Evolutionary conservation across 78 protist genomes (phyloP), one percentile per base, ranked within the genome.

Genomic region (Chrysochromulina tobinii): DNA sequence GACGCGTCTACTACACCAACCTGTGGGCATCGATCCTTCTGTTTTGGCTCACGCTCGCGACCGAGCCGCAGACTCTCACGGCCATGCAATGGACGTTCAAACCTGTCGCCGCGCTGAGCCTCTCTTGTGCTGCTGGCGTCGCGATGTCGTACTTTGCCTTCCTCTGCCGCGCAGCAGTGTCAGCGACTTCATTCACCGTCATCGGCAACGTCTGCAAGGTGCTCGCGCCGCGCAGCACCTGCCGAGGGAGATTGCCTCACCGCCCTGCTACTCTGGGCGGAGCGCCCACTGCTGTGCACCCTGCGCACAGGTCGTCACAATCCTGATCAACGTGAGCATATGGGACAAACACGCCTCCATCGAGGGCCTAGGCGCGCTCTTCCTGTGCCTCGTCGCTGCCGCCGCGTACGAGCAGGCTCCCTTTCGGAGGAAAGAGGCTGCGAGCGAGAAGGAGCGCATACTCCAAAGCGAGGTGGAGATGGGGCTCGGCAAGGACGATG

Each of bases 191-290:
- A 17, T 75, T 75, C 83, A 75, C 83, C n/a, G 25, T 75, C 58
- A 38, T 75, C 58, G 83, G 83, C 27, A 75, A 75, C 57, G 83
- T 75, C 18, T 75, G 83, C 83, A 75, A 75, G 83, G 51, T n/a
- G 38, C 38, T 38, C 38, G 38, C 38, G 38, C 38, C 38, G 38
- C 38, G 38, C 38, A 38, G 38, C 38, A 38, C 38, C 38, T 38
- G 38, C 38, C 38, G 38, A 38, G 38, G 38, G 38, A 38, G 38
- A 38, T 38, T 38, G 38, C 38, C 38, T 38, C 38, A 38, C 38
- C 38, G 38, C 38, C 38, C 38, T 38, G 38, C 38, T 38, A 38
- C 38, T 38, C 38, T 38, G 38, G 38, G 38, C 38, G 38, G 38
- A 38, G 38, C 38, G 38, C 38, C 38, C 38, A 38, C 38, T 38